Conservation (phyloP, 352 stramenopile species). For the Phytophthora macrochlamydospora region DNA sequence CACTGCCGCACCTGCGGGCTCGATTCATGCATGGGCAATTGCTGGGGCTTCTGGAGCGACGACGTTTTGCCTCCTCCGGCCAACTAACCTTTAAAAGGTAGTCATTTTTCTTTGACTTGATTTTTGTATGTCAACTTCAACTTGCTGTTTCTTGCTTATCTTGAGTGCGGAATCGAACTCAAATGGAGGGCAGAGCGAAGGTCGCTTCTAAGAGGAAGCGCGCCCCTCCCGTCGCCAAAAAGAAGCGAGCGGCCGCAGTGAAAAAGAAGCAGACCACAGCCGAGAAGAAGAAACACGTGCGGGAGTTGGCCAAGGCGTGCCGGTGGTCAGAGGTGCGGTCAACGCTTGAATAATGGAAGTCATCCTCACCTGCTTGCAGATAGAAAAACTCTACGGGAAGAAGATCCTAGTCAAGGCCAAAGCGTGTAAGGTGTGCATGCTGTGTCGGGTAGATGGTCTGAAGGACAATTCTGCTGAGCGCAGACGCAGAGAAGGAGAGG, state of each 20-base stretch:
- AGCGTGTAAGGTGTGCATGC: conserved; percentile 42
- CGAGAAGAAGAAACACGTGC: conserved; percentile 81
- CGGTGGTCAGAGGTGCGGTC: conserved; percentile 56
- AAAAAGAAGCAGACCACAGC: conserved; percentile 42
- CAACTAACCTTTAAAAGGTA: conserved; percentile 9
- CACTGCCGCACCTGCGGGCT: conserved; percentile 73
- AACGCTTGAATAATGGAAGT: not conserved
- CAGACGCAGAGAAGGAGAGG: conserved; percentile 67
- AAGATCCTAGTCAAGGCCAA: conserved; percentile 77
- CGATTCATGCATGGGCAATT: conserved; percentile 61
- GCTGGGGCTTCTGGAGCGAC: conserved; percentile 82
- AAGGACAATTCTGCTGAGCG: not conserved
- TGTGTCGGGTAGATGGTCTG: not conserved
- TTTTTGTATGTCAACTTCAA: conserved; percentile 18
- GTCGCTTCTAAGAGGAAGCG: conserved; percentile 19
- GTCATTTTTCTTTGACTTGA: conserved; percentile 6
- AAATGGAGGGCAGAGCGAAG: conserved; percentile 24
- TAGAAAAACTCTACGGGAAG: conserved; percentile 63
- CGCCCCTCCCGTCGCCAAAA: not conserved
- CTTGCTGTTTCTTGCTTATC: not conserved
- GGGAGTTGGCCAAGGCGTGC: conserved; percentile 56
- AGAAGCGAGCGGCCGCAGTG: not conserved
- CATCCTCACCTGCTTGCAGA: conserved; percentile 35
- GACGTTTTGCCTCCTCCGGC: conserved; percentile 29
- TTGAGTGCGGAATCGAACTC: conserved; percentile 26